Base-by-base conservation (phyloP, 495 filamentous ascomycete species). In the Chaetomium fimeti region DNA sequence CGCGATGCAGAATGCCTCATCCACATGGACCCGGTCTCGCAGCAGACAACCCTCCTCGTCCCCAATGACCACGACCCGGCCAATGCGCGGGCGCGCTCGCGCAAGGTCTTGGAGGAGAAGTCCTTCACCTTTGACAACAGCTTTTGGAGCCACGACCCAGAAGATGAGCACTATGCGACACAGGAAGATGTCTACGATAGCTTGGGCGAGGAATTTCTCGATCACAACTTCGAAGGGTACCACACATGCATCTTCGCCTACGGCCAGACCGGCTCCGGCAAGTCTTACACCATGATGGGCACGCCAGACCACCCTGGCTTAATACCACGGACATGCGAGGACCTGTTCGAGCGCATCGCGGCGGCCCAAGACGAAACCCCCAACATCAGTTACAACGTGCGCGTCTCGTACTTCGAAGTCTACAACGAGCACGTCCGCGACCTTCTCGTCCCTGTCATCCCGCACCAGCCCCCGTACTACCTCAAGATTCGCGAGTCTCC, bases 281-380 rank as follows among this genome's bases (percentile, higher is more conserved):
- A 99, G 79, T 93, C 89, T 75, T 99, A 98, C 76, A 97, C 94
- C 20, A 98, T 99, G 95, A 99, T 99, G 94, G 94, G 94, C 38
- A 95, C 90, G 2, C 86, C 87, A 3, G 77, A 83, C 51, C 84
- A 93, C 65, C 92, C 93, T 0, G 94, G 94, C 7, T 82, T 99
- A 48, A 99, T 99, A 66, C 94, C 94, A 3, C 85, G 94, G n/a
- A 98, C 95, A 29, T 99, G 94, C 75, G 88, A 94, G 73, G 94
- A 96, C 76, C 83, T 99, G 29, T 99, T 99, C 72, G 86, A 97
- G 77, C 87, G 94, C 61, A 98, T 99, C 69, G 90, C 95, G 68
- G 84, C 84, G 53, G 91, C 92, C 45, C 83, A 89, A 43, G 73
- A 81, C 54, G 82, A 83, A 57, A 87, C 88, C 8, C 89, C 92